phyloP scores from a whole-genome alignment of 2,329 filamentous ascomycete species.

The Chrysosporium queenslandicum region DNA sequence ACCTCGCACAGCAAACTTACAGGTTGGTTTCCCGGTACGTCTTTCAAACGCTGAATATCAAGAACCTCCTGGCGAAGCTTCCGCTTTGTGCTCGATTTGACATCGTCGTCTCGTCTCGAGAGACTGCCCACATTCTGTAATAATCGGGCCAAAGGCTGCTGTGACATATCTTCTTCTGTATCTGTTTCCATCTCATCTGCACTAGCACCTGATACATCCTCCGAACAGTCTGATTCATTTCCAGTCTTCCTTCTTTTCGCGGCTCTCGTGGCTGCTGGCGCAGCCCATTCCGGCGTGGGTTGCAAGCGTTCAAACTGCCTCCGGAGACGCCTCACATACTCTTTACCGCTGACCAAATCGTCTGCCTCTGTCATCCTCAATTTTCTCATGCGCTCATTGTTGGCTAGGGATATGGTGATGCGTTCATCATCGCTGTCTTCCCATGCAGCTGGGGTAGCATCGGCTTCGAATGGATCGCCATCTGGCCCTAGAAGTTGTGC shows the following conservation, averaged over 20 bases:
- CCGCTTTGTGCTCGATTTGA: constrained; percentile 47
- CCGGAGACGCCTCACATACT: constrained; percentile 71
- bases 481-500: constrained; percentile 17
- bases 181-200: constrained; percentile 47
- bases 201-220: constrained; percentile 35
- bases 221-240: constrained; percentile 20
- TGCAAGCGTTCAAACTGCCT: constrained; percentile 61
- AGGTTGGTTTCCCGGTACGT: constrained; percentile 68
- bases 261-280: constrained; percentile 35
- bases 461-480: background rate
- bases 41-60: constrained; percentile 79
- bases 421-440: constrained; percentile 93
- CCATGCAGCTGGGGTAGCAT: constrained; percentile 45
- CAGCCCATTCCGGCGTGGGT: constrained; percentile 53
- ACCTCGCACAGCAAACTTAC: constrained; percentile 31
- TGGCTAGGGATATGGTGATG: constrained; percentile 69
- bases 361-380: constrained; percentile 70
- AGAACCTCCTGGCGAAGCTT: constrained; percentile 78
- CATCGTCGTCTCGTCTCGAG: constrained; percentile 41
- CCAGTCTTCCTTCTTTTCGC: constrained; percentile 39
- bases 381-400: constrained; percentile 67
- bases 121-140: constrained; percentile 65
- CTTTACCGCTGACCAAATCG: constrained; percentile 73
- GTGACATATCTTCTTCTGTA: constrained; percentile 53
- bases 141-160: constrained; percentile 67